Conservation (phyloP, 2,329 filamentous ascomycete genomes). For the Rhexocercosporidium sp. region DNA sequence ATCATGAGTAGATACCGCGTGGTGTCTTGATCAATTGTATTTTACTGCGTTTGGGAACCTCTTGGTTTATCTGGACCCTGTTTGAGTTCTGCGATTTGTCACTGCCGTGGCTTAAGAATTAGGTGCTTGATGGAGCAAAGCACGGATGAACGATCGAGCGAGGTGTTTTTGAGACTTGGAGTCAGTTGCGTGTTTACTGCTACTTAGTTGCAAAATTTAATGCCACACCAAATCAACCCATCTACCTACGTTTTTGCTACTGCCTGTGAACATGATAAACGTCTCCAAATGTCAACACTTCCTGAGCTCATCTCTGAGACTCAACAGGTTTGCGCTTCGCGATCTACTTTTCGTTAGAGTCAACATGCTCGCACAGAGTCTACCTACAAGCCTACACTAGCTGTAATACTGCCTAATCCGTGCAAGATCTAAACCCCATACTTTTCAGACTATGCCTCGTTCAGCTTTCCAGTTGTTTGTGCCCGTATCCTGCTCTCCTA, state of each 20-base stretch:
- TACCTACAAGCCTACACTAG: not conserved
- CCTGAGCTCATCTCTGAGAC: no score
- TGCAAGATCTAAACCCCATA: not conserved
- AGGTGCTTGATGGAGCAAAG: not conserved
- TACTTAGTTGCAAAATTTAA: not conserved
- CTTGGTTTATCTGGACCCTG: not conserved
- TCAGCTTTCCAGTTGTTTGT: not conserved
- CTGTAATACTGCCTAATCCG: not conserved
- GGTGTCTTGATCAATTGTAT: constrained; percentile 5
- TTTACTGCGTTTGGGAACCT: not conserved
- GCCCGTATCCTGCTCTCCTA: no score
- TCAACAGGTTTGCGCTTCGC: no score
- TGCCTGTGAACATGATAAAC: not conserved
- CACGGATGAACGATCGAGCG: not conserved
- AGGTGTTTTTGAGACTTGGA: not conserved
- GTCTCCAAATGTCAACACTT: no score
- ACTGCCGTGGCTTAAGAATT: not conserved
- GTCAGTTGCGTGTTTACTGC: not conserved
- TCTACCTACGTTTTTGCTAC: not conserved
- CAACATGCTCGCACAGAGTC: not conserved
- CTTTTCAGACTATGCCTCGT: not conserved
- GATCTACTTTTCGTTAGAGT: no score
- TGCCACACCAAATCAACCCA: not conserved
- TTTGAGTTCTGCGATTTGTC: not conserved
- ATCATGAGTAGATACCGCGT: not conserved